These are phyloP conservation scores for Extremus antarcticus DNA, from an alignment of 495 filamentous ascomycete genomes.

Conservation along the genomic window DNA sequence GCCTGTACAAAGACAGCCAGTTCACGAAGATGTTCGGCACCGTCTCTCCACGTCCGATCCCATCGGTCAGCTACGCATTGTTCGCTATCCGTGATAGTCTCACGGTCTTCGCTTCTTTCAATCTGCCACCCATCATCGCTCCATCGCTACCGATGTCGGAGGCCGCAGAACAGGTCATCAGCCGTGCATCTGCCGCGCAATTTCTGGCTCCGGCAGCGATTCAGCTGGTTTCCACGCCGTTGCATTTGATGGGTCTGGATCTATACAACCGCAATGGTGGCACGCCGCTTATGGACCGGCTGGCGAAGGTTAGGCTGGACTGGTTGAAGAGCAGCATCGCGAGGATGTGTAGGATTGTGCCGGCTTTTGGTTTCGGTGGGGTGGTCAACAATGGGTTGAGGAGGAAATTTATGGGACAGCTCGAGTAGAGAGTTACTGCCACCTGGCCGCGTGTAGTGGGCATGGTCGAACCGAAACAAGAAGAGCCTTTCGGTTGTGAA, in stretches of 20 bases:
- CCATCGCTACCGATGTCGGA: constrained; percentile 38
- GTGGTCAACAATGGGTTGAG: constrained; percentile 75
- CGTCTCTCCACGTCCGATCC: constrained; percentile 41
- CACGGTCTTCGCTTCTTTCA: constrained; percentile 91
- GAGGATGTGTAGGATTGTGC: constrained; percentile 81
- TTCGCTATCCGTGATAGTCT: constrained; percentile 80
- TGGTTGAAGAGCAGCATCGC: constrained; percentile 69
- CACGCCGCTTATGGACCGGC: constrained; percentile 46
- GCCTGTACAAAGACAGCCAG: constrained; percentile 84
- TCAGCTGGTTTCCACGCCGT: constrained; percentile 71
- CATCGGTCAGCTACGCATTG: constrained; percentile 56
- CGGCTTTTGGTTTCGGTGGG: constrained; percentile 87
- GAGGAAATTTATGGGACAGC: constrained; percentile 41
- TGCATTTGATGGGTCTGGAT: constrained; percentile 83
- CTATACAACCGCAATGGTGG: constrained; percentile 59
- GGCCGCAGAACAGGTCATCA: constrained; percentile 39
- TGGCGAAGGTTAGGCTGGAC: constrained; percentile 55
- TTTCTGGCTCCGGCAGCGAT: constrained; percentile 70
- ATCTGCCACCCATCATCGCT: constrained; percentile 69
- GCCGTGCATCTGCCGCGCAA: constrained; percentile 57
- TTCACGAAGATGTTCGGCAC: constrained; percentile 78
- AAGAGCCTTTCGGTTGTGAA: too few species aligned
- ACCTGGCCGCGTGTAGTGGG: too few species aligned
- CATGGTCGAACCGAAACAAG: too few species aligned
- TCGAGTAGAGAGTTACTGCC: constrained; percentile 29